A percentile compares a stretch with the other conserved stretches of the same genome.
Conservation (phyloP, 2,329 filamentous ascomycete genomes). For the Trichoderma simmonsii region DNA sequence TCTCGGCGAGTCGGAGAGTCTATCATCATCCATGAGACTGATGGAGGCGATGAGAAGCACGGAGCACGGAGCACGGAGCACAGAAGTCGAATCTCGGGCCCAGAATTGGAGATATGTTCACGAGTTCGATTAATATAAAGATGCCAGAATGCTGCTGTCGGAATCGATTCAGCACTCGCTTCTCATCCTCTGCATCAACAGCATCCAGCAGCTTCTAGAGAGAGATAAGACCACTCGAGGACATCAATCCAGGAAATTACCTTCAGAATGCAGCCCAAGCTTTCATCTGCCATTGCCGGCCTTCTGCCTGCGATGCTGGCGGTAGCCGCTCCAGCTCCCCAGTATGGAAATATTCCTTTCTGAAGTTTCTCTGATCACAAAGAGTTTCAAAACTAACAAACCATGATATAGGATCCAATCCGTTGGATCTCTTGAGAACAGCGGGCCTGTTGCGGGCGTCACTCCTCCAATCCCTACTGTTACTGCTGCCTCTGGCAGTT, state of each 20-base stretch:
- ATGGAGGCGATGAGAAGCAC: not conserved
- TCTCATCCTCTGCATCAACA: not conserved
- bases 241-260: not conserved
- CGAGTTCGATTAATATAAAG: not conserved
- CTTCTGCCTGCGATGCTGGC: conserved; percentile 16
- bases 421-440: conserved; percentile 39
- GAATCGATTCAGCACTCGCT: not conserved
- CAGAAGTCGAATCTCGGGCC: not conserved
- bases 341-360: not conserved
- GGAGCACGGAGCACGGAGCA: not conserved
- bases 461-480: conserved; percentile 38
- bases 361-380: not conserved
- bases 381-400: not conserved
- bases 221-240: not conserved
- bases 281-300: conserved; percentile 5
- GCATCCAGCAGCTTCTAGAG: not conserved
- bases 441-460: conserved; percentile 41
- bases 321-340: conserved; percentile 12
- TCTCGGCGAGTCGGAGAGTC: conserved; percentile 5
- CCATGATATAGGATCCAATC: conserved; percentile 32
- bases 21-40: not conserved
- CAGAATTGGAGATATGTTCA: not conserved
- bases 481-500: conserved; percentile 36
- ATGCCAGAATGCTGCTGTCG: not conserved
- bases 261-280: conserved; percentile 10